Evolutionary conservation across 306 rosid genomes (phyloP), one percentile per base, ranked within the genome.

Genomic region (Alnus glutinosa): DNA sequence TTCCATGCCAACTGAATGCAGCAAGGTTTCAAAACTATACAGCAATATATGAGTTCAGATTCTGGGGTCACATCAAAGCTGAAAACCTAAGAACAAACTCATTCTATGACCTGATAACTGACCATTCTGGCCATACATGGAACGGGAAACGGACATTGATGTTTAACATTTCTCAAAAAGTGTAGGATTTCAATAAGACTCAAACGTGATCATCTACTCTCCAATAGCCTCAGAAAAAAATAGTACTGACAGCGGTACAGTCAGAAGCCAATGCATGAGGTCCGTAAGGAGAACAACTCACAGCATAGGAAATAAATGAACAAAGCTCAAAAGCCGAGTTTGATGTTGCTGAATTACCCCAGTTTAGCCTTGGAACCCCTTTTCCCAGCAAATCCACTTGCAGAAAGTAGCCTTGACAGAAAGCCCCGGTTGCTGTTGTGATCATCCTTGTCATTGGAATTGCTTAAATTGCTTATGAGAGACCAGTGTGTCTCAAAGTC

Each of bases 401-500:
- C 86, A 49, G 92, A 90, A 84, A 91, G 98, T 77, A 95, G 97
- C 72, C 86, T 88, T 36, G 94, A 81, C 55, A 95, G 86, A 86
- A 95, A 91, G 39, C 98, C 95, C 87, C 79, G 82, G 83, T 75
- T 75, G 18, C 79, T 85, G 75, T 71, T 82, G 69, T 78, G 80
- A 34, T 42, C 50, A 70, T 61, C 76, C 81, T 89, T 91, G 71
- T 72, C 73, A 62, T 77, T 74, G 39, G 70, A 84, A 61, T 72
- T 81, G 72, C 85, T 90, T 46, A 95, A 83, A 72, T 91, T 88
- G 88, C 92, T 91, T 73, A 95, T 84, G 77, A 92, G 89, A 78
- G 98, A 95, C 98, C 98, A 92, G 66, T 95, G 98, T 50, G 85
- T 88, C 74, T 95, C 91, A 76, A 95, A 95, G 81, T 95, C 98